Base-by-base conservation (phyloP, 2,329 filamentous ascomycete species). In the Emergomyces africanus region DNA sequence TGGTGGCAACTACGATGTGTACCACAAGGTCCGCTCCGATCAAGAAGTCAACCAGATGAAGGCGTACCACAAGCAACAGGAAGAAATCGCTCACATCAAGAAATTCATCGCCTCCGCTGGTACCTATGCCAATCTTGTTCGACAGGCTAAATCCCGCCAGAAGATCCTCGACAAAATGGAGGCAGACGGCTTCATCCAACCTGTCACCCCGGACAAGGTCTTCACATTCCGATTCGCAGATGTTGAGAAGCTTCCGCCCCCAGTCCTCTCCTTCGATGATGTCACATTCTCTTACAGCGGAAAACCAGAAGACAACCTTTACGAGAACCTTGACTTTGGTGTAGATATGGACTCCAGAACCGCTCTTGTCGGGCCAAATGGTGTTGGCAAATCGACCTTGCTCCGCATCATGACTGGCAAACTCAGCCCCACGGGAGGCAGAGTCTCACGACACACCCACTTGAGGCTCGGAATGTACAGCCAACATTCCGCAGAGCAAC, bases 141-240 rank as follows among this genome's bases (percentile, higher is more conserved):
- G 89, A 75, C 94, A 99, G 79, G 95, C 95, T 77, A 99, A 99
- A 83, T 97, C 94, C 49, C 86, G 94, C 65, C 94, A 99, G 78
- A 99, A 99, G 89, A 97, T 97, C 76, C 83, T 97, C 66, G 94
- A 99, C 83, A 99, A 99, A 86, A 99, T 99, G 94, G 92, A 97
- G 82, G 94, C 95, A 68, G 94, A 99, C 70, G 94, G 94, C 66
- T 94, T 97, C 77, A 97, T 99, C 72, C 87, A 99, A 77, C 89
- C 90, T 60, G 90, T 99, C 63, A 77, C 81, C 59, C 77, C 83
- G 64, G 94, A 99, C 77, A 83, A 85, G 63, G 87, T 96, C 71
- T 99, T 99, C 79, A 92, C 87, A 60, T 99, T 99, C 87, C 87
- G 92, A 70, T 99, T 99, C 75, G 94, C 94, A 66, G 91, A 97